A percentile compares a stretch with the other conserved stretches of the same genome.
Evolutionary conservation across 331 rosid species (phyloP).

Genomic region (Rhamnella rubrinervis): DNA sequence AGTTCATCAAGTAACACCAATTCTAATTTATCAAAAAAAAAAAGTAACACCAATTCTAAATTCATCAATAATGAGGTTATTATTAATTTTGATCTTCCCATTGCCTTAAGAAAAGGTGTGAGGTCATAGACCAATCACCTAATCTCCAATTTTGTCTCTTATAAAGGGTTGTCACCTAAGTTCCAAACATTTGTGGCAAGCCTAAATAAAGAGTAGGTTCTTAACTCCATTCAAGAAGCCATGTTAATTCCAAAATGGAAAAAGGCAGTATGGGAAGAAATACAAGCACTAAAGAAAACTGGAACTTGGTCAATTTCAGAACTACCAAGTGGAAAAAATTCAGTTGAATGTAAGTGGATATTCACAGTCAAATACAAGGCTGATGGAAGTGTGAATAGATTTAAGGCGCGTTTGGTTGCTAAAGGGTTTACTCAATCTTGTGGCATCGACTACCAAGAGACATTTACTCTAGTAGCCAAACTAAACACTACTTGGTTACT

Average conservation of each 20-base stretch:
- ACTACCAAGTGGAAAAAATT: background rate
- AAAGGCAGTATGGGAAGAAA: background rate
- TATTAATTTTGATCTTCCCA: too few relatives aligned
- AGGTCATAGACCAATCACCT: too few relatives aligned
- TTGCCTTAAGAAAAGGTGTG: too few relatives aligned
- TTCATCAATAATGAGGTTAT: too few relatives aligned
- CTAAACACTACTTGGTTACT: background rate
- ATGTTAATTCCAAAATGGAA: background rate
- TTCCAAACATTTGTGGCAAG: background rate
- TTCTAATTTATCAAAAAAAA: too few relatives aligned
- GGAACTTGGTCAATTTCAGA: background rate
- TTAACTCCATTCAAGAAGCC: background rate
- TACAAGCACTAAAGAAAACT: background rate
- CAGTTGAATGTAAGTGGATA: background rate
- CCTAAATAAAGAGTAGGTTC: background rate
- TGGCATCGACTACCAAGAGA: background rate
- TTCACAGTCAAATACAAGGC: background rate
- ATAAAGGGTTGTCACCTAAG: background rate
- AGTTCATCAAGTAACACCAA: too few relatives aligned
- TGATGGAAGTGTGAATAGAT: background rate
- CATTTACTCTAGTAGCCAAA: background rate
- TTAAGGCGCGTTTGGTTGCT: background rate
- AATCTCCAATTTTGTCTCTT: too few relatives aligned
- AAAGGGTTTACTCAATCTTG: constrained; percentile 11
- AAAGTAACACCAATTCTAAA: too few relatives aligned